Base-by-base conservation (phyloP, 495 filamentous ascomycete genomes). In the Aspergillus ellipticus region DNA sequence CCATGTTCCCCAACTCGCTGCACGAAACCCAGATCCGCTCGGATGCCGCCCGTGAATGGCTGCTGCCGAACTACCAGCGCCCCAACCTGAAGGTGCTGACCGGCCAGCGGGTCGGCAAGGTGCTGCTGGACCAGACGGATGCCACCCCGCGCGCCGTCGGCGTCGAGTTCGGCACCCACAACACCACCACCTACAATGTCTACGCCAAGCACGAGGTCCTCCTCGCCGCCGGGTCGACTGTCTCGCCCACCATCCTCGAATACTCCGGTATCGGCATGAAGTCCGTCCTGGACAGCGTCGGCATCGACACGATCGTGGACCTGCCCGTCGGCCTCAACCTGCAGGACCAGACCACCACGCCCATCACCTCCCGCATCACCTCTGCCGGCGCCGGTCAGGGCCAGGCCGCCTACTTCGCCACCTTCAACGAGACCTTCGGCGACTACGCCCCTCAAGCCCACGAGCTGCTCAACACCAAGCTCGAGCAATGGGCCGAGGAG, bases 191-290 rank as follows among this genome's bases (percentile, higher is more conserved):
- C 16, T 66, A 72, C 56, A 61, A 67, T 15, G 71, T 70, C 21
- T 60, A 53, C 17, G 73, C 71, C 8, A 66, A 66, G 16, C 70
- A 70, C 21, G 82, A 85, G 55, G 78, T 84, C 28, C 78, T 85
- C 50, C 53, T 85, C 29, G 71, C 80, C 0, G 80, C 79, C 15
- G 82, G 82, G 22, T 71, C 79, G 17, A 72, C 79, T 54, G 76
- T 82, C 66, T 75, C 79, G 0, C 82, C 82, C 0, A 75, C 79
- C 51, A 74, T 85, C 42, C 58, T 79, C 2, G 70, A 78, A 41
- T 55, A 76, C 28, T 72, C 74, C 29, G 76, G 76, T n/a, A 70
- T 79, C 50, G 76, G 74, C n/a, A 56, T 42, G 46, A 64, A 61
- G 49, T 51, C 51, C 4, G 60, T 71, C 4, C 59, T 82, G 13